Conservation (phyloP, 805 yeast genomes). For the Yarrowia keelungensis region DNA sequence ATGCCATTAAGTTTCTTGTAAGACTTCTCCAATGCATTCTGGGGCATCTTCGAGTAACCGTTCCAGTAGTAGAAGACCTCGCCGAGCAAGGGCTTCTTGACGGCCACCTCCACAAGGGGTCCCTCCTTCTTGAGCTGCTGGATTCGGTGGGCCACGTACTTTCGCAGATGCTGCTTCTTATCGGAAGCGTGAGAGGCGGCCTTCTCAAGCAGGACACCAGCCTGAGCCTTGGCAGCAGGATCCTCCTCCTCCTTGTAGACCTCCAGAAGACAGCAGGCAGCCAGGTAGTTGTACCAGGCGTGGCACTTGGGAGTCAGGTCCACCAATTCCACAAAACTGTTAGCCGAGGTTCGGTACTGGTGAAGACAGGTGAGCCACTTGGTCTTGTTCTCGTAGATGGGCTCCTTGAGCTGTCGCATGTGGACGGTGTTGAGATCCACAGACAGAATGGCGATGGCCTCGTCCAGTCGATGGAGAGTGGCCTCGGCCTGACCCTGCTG, state of each 20-base stretch:
- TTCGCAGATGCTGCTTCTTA: constrained; percentile 33
- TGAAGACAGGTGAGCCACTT: constrained; percentile 77
- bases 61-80: constrained; percentile 91
- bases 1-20: constrained; percentile 61
- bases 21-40: constrained; percentile 60
- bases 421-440: constrained; percentile 60
- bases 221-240: constrained; percentile 16
- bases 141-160: constrained; percentile 17
- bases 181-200: constrained; percentile 25
- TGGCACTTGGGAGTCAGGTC: constrained; percentile 90
- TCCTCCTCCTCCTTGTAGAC: constrained; percentile 61
- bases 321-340: constrained; percentile 67
- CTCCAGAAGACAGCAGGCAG: constrained; percentile 86
- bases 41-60: constrained; percentile 85
- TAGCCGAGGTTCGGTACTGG: constrained; percentile 79
- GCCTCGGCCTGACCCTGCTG: constrained; percentile 83
- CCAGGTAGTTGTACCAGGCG: constrained; percentile 81
- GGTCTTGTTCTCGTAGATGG: constrained; percentile 81
- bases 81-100: constrained; percentile 82
- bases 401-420: constrained; percentile 90
- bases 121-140: constrained; percentile 31
- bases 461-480: constrained; percentile 69
- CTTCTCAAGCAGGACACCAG: constrained; percentile 16
- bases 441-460: constrained; percentile 69
- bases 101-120: constrained; percentile 62